Evolutionary conservation across 768 basidiomycete species (phyloP), one percentile per base, ranked within the genome.

Genomic region (Kwoniella dejecticola): DNA sequence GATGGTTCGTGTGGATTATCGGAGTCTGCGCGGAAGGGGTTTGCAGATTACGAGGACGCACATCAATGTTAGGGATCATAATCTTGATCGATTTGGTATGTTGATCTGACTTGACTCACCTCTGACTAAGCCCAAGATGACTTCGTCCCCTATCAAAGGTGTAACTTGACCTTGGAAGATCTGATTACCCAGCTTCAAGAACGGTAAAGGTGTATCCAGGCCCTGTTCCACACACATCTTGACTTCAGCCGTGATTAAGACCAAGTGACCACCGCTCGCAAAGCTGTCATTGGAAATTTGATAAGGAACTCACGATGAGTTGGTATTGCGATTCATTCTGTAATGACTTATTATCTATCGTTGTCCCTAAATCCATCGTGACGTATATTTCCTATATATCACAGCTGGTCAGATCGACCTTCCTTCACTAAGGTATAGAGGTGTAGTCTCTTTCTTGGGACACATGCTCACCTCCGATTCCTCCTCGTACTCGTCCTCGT

Each of bases 301-400:
- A n/a, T n/a, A n/a, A 12, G 30, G 23, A 41, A 62, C 62, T 42
- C 30, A 71, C 68, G 38, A 75, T 63, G 19, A 75, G 64, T 52
- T 75, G 65, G 53, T 46, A 81, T 63, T 74, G 40, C n/a, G 62
- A 68, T 30, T 69, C 79, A 0, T 76, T 76, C 62, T 75, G 77
- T 36, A 78, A 57, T 6, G 64, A 62, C 41, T 70, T 66, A 1
- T 67, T 27, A 45, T 68, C 70, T 3, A 68, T 42, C 21, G 69
- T 64, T 29, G 91, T 88, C 47, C 85, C 84, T 11, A 81, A 80
- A 66, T 84, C 84, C 3, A 84, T 83, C 89, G 90, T 92, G 2
- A 90, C 90, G 17, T 80, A 79, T 70, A 93, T 89, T 31, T 85
- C 84, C 47, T 93, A 82, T 52, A 31, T 10, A 61, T 30, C 19